phyloP scores from a whole-genome alignment of 148 eudicot species.

The Dysphania ambrosioides region DNA sequence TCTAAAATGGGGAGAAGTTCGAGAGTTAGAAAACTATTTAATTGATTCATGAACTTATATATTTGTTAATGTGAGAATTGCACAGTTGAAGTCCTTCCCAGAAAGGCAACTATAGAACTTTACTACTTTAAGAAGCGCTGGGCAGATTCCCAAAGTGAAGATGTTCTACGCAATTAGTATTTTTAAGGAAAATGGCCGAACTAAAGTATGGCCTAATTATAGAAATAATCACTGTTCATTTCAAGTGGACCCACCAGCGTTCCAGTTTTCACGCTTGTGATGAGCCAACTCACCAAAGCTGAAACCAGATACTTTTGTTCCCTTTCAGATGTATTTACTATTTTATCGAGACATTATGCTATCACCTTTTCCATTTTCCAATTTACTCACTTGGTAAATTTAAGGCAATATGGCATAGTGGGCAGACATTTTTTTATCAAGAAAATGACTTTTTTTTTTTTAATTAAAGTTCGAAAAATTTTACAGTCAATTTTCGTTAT shows the following conservation, averaged over 20 bases:
- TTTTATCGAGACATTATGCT: not conserved
- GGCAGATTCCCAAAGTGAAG: not conserved
- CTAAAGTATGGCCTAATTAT: not conserved
- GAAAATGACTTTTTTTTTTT: not conserved
- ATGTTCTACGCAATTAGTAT: not conserved
- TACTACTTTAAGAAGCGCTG: not conserved
- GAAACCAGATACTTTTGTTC: not conserved
- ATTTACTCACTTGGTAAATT: too few species aligned
- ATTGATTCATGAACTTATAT: not conserved
- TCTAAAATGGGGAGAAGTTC: not conserved
- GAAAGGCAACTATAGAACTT: not conserved
- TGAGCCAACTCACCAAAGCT: conserved; percentile 6
- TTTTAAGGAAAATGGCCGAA: not conserved
- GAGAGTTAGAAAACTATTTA: not conserved
- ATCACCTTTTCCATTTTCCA: not conserved
- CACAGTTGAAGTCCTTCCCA: not conserved
- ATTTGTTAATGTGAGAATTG: not conserved
- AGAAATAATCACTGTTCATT: not conserved
- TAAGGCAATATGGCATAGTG: too few species aligned
- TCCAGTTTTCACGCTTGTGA: not conserved
- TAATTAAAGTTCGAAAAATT: too few species aligned
- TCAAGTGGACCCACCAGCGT: not conserved
- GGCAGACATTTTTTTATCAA: not conserved
- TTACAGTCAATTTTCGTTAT: too few species aligned
- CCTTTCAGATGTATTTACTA: not conserved